Base-by-base conservation (phyloP, 2,329 filamentous ascomycete species). In the Cercospora sp. region DNA sequence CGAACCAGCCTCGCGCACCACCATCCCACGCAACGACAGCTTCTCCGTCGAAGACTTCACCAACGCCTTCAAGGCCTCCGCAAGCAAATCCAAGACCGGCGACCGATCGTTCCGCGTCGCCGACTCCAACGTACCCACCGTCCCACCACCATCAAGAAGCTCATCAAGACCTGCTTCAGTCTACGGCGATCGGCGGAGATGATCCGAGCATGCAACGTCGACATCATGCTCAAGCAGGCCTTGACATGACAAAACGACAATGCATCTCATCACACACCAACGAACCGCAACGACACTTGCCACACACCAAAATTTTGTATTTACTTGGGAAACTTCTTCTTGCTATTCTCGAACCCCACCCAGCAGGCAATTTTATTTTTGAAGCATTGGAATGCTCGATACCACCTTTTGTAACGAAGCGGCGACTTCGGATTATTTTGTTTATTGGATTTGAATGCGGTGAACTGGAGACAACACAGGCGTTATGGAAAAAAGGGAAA, bases 21-120 rank as follows among this genome's bases (percentile, higher is more conserved):
- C 53, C 69, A 70, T 78, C 61, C 74, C 75, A 13, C 77, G 77
- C 72, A 78, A 77, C 75, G 75, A 78, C 73, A 77, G 75, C 62
- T 78, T 78, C 76, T 76, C 73, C 31, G 72, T 74, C 63, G 73
- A 76, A 67, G 77, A 78, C 72, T 74, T 78, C 69, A 67, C 70
- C 71, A 73, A 75, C 48, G 77, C 77, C 58, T 75, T 78, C 72
- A 74, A 77, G 55, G 74, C 73, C 33, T 76, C 76, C 2, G 75
- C 72, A 23, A 42, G 61, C 67, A 53, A 78, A 75, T 69, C 75
- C 75, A 30, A 72, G 75, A 60, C n/a, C 67, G 75, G 75, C 66
- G 69, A 77, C 64, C 75, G 75, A 33, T 75, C 74, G 16, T 62
- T 76, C n/a, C 72, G 72, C 20, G 67, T 75, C 36, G 73, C 73